Evolutionary conservation across 1,139 yeast species (phyloP).

Genomic region (Trichomonascaceae sp.): DNA sequence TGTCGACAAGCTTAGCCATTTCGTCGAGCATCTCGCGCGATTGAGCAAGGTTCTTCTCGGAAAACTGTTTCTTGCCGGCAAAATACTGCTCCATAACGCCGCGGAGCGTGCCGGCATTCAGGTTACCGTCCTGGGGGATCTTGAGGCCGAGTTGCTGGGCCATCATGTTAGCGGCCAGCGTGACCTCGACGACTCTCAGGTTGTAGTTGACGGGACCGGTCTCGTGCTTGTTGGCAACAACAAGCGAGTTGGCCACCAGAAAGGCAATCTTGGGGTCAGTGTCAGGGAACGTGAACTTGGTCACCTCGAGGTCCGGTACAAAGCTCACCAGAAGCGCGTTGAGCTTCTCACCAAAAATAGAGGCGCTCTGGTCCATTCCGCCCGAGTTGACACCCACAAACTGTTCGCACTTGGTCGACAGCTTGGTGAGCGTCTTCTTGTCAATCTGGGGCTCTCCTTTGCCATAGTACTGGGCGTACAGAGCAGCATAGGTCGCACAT

Average conservation of each 20-base stretch:
- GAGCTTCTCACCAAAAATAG: slow-evolving; percentile 49
- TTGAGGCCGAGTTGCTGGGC: slow-evolving; percentile 36
- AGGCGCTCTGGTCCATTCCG: slow-evolving; percentile 71
- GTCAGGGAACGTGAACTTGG: slow-evolving; percentile 44
- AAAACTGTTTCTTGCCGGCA: slow-evolving; percentile 19
- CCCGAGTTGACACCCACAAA: slow-evolving; percentile 66
- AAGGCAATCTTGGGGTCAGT: slow-evolving; percentile 37
- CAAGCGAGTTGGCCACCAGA: slow-evolving; percentile 51
- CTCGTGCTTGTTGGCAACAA: slow-evolving; percentile 51
- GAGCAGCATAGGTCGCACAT: slow-evolving; percentile 46
- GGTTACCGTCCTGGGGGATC: slow-evolving; percentile 40
- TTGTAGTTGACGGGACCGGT: slow-evolving; percentile 62
- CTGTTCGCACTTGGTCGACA: slow-evolving; percentile 59
- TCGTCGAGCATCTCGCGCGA: slow-evolving; percentile 30
- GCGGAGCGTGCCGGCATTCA: slow-evolving; percentile 49
- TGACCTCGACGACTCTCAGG: slow-evolving; percentile 57
- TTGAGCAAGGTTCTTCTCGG: slow-evolving; percentile 31
- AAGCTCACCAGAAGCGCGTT: slow-evolving; percentile 52
- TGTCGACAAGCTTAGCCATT: slow-evolving; percentile 34
- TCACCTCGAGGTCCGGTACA: slow-evolving; percentile 44
- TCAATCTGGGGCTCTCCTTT: slow-evolving; percentile 23
- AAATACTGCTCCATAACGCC: slow-evolving; percentile 48
- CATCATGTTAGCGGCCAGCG: slow-evolving; percentile 46
- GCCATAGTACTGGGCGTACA: slow-evolving; percentile 43
- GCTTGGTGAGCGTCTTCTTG: slow-evolving; percentile 42